phyloP scores from a whole-genome alignment of 2,329 filamentous ascomycete species.

The Diaporthe vexans region DNA sequence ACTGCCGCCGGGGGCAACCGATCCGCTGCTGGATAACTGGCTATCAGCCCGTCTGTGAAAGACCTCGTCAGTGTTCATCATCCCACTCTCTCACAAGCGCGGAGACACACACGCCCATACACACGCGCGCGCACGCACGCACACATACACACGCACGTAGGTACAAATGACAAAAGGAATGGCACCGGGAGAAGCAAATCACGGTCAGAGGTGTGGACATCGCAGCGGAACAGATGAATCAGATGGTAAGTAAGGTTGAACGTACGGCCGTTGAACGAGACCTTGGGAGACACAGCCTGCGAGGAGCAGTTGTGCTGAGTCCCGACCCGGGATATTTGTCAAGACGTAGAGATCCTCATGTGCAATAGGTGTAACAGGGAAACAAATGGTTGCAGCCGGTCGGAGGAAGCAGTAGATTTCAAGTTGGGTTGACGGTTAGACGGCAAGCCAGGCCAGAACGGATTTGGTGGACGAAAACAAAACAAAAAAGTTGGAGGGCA shows the following conservation, averaged over 20 bases:
- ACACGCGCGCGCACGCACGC: neutral
- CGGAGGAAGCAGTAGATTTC: conserved; percentile 2
- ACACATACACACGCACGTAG: neutral
- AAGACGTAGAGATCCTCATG: conserved; percentile 19
- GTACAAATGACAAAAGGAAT: neutral
- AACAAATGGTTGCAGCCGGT: conserved; percentile 20
- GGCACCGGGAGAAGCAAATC: neutral
- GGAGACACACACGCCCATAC: neutral
- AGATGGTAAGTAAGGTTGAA: neutral
- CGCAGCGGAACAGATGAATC: conserved; percentile 12
- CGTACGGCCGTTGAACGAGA: conserved; percentile 28
- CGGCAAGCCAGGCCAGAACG: conserved; percentile 7
- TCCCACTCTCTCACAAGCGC: conserved; percentile 21
- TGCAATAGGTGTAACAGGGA: conserved; percentile 37
- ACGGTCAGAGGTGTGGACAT: neutral
- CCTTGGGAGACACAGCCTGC: conserved; percentile 12
- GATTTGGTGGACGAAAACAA: neutral
- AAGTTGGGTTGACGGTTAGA: neutral
- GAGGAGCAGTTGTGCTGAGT: conserved; percentile 2
- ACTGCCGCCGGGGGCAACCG: conserved; percentile 17
- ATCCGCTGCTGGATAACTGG: conserved; percentile 25
- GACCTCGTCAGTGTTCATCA: conserved; percentile 27
- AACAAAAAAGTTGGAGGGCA: too few species aligned
- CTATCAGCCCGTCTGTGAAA: conserved; percentile 17
- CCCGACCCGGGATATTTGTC: neutral